Base-by-base conservation (phyloP, 768 basidiomycete genomes). In the Chiua virens region DNA sequence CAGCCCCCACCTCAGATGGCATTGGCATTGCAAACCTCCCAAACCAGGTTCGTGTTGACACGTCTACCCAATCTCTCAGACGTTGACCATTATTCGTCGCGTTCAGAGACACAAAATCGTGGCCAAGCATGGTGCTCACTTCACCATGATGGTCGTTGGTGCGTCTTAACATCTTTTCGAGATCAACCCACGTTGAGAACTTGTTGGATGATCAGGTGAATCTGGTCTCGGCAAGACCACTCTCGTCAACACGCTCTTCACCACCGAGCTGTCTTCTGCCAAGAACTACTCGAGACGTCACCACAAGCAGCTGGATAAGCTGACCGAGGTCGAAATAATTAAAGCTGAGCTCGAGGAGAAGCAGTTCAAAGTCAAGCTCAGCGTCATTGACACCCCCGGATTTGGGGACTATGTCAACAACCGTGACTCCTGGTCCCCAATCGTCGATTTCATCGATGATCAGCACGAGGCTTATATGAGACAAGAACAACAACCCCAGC, bases 361-460 rank as follows among this genome's bases (percentile, higher is more conserved):
- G 70, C 89, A 92, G 68, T 98, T 98, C 85, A 96, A 94, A 73
- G 95, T 98, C 79, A 98, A 98, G 79, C 85, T 99, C 57, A 95
- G 90, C 17, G 97, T 98, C 68, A 96, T 99, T 58, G 97, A 99
- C 73, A 98, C 96, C 11, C 97, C 97, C 48, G 97, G 97, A 25
- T 99, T 98, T 57, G 97, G 97, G 34, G 97, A 99, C 87, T 98
- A 98, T 65, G 96, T 99, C 75, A 99, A 99, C 90, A 99, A 99
- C 82, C 85, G 92, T 50, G 97, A 98, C 72, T 95, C 92, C 18
- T 99, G 97, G 97, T 80, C 83, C 25, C 97, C 97, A 47, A 98
- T 99, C 60, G 87, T 99, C 68, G 96, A 99, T 72, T 98, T 98
- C 72, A 94, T 97, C 59, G 91, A 93, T 68, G 92, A 93, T 78